Evolutionary conservation across 768 basidiomycete genomes (phyloP), one percentile per base, ranked within the genome.

Genomic region (Suillus hirtellus): DNA sequence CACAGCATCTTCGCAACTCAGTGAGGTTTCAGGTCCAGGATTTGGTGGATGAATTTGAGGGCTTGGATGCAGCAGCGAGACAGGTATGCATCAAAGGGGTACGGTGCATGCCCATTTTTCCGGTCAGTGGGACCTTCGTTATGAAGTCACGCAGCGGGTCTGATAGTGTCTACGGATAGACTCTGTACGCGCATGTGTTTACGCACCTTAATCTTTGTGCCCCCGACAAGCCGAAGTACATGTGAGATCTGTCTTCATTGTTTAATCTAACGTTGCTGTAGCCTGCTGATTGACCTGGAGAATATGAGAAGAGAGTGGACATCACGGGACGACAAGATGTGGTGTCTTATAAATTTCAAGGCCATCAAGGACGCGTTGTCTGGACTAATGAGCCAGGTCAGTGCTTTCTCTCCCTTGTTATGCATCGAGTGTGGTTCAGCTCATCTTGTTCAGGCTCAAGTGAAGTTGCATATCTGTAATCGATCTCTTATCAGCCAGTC

Each of bases 141-240:
- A 15, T 35, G 31, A 15, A 15, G 14, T 9, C 10, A 4, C 27
- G 9, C 17, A 43, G 35, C 10, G 35, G 17, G 14, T 62, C 21
- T 35, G 60, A 64, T 10, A 40, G 65, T 37, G 64, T 38, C 47
- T 2, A 17, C 1, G 44, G 38, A 42, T 31, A 75, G 72, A 67
- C 67, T 37, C 35, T 73, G 42, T 60, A 66, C 27, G 70, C 70
- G 10, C 68, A 63, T 60, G 50, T 73, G 19, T 73, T 73, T 10
- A 64, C 65, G 47, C 73, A 75, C 54, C 52, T 73, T 64, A 72
- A 62, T 14, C 31, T 73, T 34, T 75, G 73, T 38, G 61, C 49
- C 11, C 34, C 52, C 4, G 68, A 66, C 19, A 55, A 73, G 44
- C 62, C 61, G 44, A 31, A 55, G 72, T 73, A 52, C 17, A 59